These are phyloP conservation scores for Coemansia sp. DNA, from an alignment of 192 early-diverging fungal genomes.

Conservation along the genomic window DNA sequence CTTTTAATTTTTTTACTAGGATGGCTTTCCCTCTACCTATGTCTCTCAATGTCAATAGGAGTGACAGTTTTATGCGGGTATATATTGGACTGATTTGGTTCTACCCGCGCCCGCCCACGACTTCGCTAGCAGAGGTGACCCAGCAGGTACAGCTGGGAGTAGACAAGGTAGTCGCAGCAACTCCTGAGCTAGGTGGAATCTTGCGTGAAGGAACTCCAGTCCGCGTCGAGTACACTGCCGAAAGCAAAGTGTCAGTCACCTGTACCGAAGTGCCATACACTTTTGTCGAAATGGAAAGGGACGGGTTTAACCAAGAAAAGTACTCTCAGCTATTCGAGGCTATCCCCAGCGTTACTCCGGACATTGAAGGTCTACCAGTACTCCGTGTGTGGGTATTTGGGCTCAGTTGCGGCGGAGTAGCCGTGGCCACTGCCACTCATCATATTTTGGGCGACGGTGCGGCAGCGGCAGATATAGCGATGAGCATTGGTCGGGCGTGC, in stretches of 20 bases:
- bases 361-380: constrained; percentile 13
- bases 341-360: constrained; percentile 1
- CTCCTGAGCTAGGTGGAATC: constrained; percentile 17
- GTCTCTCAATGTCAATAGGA: neutral
- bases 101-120: neutral
- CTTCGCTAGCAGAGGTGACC: neutral
- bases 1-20: neutral
- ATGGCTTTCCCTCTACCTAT: neutral
- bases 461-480: constrained; percentile 5
- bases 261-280: neutral
- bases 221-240: neutral
- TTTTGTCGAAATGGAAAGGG: constrained; percentile 1
- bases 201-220: constrained; percentile 13
- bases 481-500: neutral
- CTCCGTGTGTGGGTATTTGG: constrained; percentile 9
- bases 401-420: constrained; percentile 14
- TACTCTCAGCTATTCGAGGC: constrained; percentile 16
- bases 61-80: constrained; percentile 22
- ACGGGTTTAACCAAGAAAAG: constrained; percentile 23
- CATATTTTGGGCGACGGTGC: constrained; percentile 21
- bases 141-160: constrained; percentile 11
- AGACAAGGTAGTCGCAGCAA: constrained; percentile 1
- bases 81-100: constrained; percentile 42
- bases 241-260: neutral
- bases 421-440: constrained; percentile 14